A percentile compares a stretch with the other conserved stretches of the same genome.
phyloP scores from a whole-genome alignment of 2,329 filamentous ascomycete genomes.

The Pyrenochaeta sp. region DNA sequence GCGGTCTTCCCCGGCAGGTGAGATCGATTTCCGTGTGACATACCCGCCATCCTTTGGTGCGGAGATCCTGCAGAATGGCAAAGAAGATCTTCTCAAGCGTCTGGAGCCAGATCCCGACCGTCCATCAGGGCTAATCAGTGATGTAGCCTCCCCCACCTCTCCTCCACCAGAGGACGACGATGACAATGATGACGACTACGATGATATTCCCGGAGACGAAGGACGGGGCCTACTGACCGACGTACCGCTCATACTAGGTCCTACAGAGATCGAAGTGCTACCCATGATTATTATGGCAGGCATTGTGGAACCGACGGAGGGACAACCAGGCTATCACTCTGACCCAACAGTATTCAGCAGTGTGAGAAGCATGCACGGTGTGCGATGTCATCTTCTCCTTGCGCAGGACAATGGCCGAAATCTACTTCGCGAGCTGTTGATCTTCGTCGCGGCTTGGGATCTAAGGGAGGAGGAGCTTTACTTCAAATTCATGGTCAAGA shows the following conservation, averaged over 20 bases:
- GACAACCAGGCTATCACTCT: constrained; percentile 63
- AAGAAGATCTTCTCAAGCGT: constrained; percentile 61
- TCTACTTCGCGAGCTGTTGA: constrained; percentile 85
- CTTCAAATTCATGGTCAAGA: constrained; percentile 95
- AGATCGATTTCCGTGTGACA: constrained; percentile 59
- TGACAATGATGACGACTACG: constrained; percentile 76
- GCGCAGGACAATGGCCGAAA: constrained; percentile 91
- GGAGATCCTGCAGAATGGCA: constrained; percentile 59
- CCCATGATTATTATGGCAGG: constrained; percentile 98
- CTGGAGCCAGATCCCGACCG: constrained; percentile 56
- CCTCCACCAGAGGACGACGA: constrained; percentile 67
- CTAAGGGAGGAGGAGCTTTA: constrained; percentile 92
- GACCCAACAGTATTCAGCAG: constrained; percentile 63
- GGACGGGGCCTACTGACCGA: constrained; percentile 88
- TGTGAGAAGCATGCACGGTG: constrained; percentile 82
- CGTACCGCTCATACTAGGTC: constrained; percentile 91
- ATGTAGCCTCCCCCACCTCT: constrained; percentile 51
- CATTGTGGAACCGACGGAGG: constrained; percentile 82
- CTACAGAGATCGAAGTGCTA: constrained; percentile 92
- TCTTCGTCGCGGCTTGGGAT: constrained; percentile 98
- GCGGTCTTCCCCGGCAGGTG: constrained; percentile 50
- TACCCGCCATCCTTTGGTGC: constrained; percentile 59
- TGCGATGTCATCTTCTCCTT: constrained; percentile 86
- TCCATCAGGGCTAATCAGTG: constrained; percentile 48
- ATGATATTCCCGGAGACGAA: constrained; percentile 73